phyloP scores from a whole-genome alignment of 306 rosid species.

The Canavalia gladiata region DNA sequence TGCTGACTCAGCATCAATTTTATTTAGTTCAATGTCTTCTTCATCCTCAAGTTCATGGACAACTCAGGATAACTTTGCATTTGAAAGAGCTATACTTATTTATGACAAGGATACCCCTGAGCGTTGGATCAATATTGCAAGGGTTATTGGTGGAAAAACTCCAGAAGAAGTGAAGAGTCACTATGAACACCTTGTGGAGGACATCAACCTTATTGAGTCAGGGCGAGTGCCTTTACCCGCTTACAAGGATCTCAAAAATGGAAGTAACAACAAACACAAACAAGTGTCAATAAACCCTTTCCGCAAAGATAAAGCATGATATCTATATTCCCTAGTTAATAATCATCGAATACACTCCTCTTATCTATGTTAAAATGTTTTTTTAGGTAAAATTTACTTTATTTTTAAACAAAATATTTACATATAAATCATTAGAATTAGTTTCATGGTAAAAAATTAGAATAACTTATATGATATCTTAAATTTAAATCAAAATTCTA shows the following conservation, averaged over 20 bases:
- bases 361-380: background rate
- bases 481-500: no score
- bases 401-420: no score
- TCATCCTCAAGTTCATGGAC: constrained; percentile 60
- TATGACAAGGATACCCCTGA: constrained; percentile 77
- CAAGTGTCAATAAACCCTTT: no score
- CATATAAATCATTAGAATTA: no score
- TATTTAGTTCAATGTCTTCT: constrained; percentile 54
- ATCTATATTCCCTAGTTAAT: background rate
- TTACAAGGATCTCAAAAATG: constrained; percentile 52
- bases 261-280: background rate
- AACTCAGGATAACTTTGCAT: constrained; percentile 69
- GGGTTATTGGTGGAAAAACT: constrained; percentile 73
- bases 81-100: constrained; percentile 72
- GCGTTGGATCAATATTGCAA: constrained; percentile 80
- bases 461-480: no score
- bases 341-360: background rate
- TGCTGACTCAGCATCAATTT: background rate
- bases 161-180: constrained; percentile 73
- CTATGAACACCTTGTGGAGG: constrained; percentile 66
- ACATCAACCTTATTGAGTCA: constrained; percentile 71
- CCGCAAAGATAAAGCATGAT: background rate
- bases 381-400: background rate
- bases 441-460: no score
- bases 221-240: constrained; percentile 69